Percentiles rank a stretch among this genome's conserved stretches.
phyloP scores from a whole-genome alignment of 1,284 basidiomycete genomes.

The Cutaneotrichosporon sp. region DNA sequence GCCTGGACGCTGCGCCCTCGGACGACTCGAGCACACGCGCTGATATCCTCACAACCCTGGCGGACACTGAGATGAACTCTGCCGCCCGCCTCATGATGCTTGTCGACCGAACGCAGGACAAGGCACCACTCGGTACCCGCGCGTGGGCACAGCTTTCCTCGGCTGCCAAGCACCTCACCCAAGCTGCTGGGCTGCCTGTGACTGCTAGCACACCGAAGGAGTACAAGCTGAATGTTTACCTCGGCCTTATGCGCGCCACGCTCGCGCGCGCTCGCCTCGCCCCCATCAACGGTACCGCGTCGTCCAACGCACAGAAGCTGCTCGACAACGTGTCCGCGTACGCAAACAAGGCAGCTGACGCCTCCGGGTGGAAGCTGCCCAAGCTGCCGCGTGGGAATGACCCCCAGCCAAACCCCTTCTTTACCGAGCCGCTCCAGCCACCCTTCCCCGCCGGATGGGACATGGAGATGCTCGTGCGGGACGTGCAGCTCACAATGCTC shows the following conservation, averaged over 20 bases:
- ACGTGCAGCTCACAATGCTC: constrained; percentile 21
- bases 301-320: constrained; percentile 34
- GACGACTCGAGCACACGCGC: constrained; percentile 27
- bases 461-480: constrained; percentile 33
- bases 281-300: constrained; percentile 33
- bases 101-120: constrained; percentile 14
- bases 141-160: constrained; percentile 37
- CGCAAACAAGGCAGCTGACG: constrained; percentile 30
- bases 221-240: constrained; percentile 34
- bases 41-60: constrained; percentile 35
- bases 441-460: constrained; percentile 42
- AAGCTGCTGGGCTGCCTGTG: constrained; percentile 32
- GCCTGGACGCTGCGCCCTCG: constrained; percentile 26
- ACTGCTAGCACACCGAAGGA: constrained; percentile 27
- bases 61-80: constrained; percentile 33
- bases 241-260: constrained; percentile 28
- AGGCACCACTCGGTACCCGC: constrained; percentile 27
- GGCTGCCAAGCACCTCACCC: constrained; percentile 28
- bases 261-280: constrained; percentile 33
- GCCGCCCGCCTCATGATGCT: constrained; percentile 31
- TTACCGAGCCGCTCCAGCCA: constrained; percentile 11
- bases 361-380: constrained; percentile 30
- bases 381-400: constrained; percentile 12
- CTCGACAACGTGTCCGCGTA: constrained; percentile 41
- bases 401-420: constrained; percentile 9